A percentile compares a stretch with the other conserved stretches of the same genome.
Conservation (phyloP, 148 eudicot species). For the Linanthus parryae region DNA sequence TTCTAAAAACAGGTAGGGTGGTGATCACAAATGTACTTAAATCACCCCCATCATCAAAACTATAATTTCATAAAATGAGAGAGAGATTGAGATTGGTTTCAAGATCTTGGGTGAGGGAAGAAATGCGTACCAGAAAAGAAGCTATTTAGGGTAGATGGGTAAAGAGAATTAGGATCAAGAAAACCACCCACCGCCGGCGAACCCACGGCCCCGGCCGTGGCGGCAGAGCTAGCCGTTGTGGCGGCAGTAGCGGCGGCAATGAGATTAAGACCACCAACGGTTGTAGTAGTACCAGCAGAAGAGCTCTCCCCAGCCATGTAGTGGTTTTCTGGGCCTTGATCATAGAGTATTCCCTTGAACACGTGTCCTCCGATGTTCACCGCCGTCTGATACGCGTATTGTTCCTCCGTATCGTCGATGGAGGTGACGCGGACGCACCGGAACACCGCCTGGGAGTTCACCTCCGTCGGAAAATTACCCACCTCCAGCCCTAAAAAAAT, state of each 20-base stretch:
- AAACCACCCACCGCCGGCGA: slow-evolving; percentile 10
- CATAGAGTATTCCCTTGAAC: slow-evolving; percentile 91
- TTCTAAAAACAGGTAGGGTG: too few species aligned
- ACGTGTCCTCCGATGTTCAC: slow-evolving; percentile 84
- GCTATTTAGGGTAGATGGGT: slow-evolving; percentile 58
- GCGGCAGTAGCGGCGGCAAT: slow-evolving; percentile 17
- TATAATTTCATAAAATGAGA: too few species aligned
- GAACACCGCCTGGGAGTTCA: slow-evolving; percentile 67
- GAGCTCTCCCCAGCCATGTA: slow-evolving; percentile 41
- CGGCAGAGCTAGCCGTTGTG: neutral
- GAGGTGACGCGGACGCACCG: slow-evolving; percentile 77
- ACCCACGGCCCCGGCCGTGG: slow-evolving; percentile 4
- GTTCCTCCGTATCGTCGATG: slow-evolving; percentile 68
- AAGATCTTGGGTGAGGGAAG: slow-evolving; percentile 83
- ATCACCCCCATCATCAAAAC: too few species aligned
- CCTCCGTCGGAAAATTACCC: slow-evolving; percentile 70
- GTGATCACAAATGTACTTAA: too few species aligned
- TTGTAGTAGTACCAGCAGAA: slow-evolving; percentile 18
- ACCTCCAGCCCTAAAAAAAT: slow-evolving; percentile 45
- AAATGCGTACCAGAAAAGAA: slow-evolving; percentile 95
- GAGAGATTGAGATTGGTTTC: slow-evolving; percentile 19
- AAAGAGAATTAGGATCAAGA: slow-evolving; percentile 32
- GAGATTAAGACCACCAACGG: slow-evolving; percentile 19
- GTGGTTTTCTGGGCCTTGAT: slow-evolving; percentile 60
- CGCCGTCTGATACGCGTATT: slow-evolving; percentile 80